These are phyloP conservation scores for Magnaporthiopsis rhizophila DNA, from an alignment of 2,329 filamentous ascomycete species.

Conservation along the genomic window DNA sequence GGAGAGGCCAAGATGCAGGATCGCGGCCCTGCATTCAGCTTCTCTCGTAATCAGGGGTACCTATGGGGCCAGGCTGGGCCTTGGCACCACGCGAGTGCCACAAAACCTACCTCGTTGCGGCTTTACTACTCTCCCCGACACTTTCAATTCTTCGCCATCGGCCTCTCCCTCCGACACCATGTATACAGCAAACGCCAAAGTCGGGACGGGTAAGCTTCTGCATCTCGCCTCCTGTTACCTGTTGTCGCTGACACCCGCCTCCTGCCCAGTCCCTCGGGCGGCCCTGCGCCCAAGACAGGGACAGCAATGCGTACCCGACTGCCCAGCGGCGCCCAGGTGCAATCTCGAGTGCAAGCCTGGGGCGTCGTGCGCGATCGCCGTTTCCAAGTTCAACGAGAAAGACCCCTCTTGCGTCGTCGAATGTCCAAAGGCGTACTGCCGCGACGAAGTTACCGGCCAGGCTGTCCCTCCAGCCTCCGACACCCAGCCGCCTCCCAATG, in stretches of 20 bases:
- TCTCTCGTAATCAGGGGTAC: too few species aligned
- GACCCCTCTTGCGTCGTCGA: background rate
- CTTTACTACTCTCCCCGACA: too few species aligned
- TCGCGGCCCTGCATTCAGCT: too few species aligned
- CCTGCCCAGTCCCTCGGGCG: background rate
- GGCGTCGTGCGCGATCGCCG: background rate
- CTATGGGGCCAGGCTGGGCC: too few species aligned
- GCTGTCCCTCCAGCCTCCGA: too few species aligned
- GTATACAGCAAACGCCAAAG: background rate
- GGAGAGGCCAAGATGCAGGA: too few species aligned
- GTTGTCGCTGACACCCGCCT: background rate
- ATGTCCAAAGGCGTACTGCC: background rate
- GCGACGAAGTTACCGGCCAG: too few species aligned
- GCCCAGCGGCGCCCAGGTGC: background rate
- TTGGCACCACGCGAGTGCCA: too few species aligned
- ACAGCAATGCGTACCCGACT: background rate
- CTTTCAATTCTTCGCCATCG: too few species aligned
- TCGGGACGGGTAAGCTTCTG: background rate
- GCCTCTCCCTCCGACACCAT: background rate
- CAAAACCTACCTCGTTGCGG: too few species aligned
- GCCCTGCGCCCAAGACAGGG: background rate
- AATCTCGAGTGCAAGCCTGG: background rate
- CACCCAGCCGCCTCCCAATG: background rate
- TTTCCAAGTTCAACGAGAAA: background rate
- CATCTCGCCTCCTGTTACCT: background rate